phyloP scores from a whole-genome alignment of 371 early-diverging fungal species.

The Mucor ambiguus region DNA sequence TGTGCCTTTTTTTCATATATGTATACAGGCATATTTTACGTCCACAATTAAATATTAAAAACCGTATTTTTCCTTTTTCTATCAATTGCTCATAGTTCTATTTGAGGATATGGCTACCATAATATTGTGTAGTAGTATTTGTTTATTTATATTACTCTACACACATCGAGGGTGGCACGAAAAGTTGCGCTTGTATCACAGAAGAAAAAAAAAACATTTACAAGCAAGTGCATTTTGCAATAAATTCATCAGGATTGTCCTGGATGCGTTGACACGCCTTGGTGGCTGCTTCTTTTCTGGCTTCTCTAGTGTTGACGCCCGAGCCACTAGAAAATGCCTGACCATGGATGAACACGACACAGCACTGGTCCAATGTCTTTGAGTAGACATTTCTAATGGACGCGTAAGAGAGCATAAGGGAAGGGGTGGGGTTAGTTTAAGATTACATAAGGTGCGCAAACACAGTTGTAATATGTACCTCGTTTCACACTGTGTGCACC shows the following conservation, averaged over 20 bases:
- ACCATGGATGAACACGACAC: slow-evolving; percentile 49
- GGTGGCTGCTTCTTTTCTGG: slow-evolving; percentile 45
- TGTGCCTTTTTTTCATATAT: background rate
- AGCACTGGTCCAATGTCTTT: slow-evolving; percentile 20
- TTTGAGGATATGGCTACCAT: background rate
- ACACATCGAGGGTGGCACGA: background rate
- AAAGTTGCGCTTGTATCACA: background rate
- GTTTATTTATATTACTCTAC: background rate
- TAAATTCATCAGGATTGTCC: slow-evolving; percentile 29
- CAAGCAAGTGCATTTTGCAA: background rate
- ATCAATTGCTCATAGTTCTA: background rate
- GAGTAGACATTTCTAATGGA: slow-evolving; percentile 30
- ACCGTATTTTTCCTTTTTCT: slow-evolving; percentile 9
- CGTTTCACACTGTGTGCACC: slow-evolving; percentile 42
- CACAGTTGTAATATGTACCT: slow-evolving; percentile 26
- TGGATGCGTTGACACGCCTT: slow-evolving; percentile 31
- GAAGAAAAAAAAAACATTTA: background rate
- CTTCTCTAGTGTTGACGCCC: slow-evolving; percentile 41
- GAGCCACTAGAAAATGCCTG: slow-evolving; percentile 32
- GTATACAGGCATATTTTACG: background rate
- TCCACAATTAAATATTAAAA: background rate
- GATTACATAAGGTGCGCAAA: background rate
- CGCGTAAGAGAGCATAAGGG: background rate
- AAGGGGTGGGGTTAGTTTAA: background rate
- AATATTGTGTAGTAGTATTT: background rate